Conservation (phyloP, 23 red algal species). For the Pyropia haitanensis region DNA sequence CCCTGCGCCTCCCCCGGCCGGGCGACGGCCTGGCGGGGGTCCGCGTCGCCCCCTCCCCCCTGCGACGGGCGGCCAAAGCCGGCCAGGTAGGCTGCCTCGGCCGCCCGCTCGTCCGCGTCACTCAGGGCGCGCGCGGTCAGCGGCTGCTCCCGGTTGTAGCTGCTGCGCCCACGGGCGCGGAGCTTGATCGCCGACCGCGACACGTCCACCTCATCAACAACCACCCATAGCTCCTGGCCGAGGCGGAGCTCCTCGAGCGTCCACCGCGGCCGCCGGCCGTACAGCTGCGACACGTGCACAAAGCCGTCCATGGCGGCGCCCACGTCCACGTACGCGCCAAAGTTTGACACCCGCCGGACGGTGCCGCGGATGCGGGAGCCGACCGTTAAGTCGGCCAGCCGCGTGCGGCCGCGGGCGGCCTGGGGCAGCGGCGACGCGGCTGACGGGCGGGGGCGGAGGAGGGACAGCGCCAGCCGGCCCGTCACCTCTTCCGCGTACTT, state of each 20-base stretch:
- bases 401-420: slow-evolving; percentile 5
- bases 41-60: too few species aligned
- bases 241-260: slow-evolving; percentile 62
- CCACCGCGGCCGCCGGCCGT: slow-evolving; percentile 44
- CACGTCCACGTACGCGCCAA: slow-evolving; percentile 83
- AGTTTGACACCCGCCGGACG: slow-evolving; percentile 70
- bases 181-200: slow-evolving; percentile 13
- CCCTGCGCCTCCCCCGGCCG: too few species aligned
- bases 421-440: background rate
- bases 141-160: background rate
- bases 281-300: slow-evolving; percentile 68
- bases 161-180: slow-evolving; percentile 19
- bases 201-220: slow-evolving; percentile 31
- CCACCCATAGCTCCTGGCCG: slow-evolving; percentile 39
- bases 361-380: slow-evolving; percentile 38
- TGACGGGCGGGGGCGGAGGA: slow-evolving; percentile 44
- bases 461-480: slow-evolving; percentile 39
- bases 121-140: too few species aligned
- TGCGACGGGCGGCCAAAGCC: too few species aligned
- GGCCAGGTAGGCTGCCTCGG: too few species aligned
- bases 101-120: too few species aligned
- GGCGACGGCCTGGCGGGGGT: too few species aligned
- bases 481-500: slow-evolving; percentile 58
- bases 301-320: slow-evolving; percentile 67
- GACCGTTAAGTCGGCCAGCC: slow-evolving; percentile 13